Percentiles rank a stretch among this genome's conserved stretches.
These are phyloP conservation scores for Cyberlindnera veronae DNA, from an alignment of 805 yeast species.

Conservation along the genomic window DNA sequence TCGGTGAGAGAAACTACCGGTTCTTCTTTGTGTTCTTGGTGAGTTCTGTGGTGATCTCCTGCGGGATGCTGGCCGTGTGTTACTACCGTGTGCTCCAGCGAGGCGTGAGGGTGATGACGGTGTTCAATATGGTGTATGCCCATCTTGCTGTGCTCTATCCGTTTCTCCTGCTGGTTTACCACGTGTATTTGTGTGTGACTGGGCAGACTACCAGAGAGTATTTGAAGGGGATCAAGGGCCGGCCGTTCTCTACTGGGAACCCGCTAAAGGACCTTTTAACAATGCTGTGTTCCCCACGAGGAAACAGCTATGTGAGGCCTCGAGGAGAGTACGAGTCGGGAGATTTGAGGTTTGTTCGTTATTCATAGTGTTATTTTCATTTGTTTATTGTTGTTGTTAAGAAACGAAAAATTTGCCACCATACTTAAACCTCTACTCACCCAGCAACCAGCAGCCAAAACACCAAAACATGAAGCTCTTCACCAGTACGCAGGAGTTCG, in stretches of 20 bases:
- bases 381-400: too few species aligned
- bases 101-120: constrained; percentile 35
- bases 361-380: too few species aligned
- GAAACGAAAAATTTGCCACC: not conserved
- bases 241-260: constrained; percentile 36
- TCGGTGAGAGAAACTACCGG: constrained; percentile 69
- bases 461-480: constrained; percentile 66
- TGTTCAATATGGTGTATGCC: constrained; percentile 52
- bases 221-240: constrained; percentile 36
- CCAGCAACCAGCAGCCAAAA: not conserved
- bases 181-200: constrained; percentile 48
- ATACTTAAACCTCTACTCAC: not conserved
- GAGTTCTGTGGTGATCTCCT: constrained; percentile 31
- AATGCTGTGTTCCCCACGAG: constrained; percentile 38
- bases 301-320: constrained; percentile 32
- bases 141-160: constrained; percentile 53
- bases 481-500: constrained; percentile 62
- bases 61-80: constrained; percentile 29
- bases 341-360: constrained; percentile 37
- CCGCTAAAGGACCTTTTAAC: constrained; percentile 30
- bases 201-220: constrained; percentile 75
- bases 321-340: constrained; percentile 31
- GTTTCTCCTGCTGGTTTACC: constrained; percentile 46
- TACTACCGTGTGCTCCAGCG: constrained; percentile 32
- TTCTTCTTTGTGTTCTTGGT: constrained; percentile 53